phyloP scores from a whole-genome alignment of 129 eudicot genomes.

The Gnaphalium uliginosum region DNA sequence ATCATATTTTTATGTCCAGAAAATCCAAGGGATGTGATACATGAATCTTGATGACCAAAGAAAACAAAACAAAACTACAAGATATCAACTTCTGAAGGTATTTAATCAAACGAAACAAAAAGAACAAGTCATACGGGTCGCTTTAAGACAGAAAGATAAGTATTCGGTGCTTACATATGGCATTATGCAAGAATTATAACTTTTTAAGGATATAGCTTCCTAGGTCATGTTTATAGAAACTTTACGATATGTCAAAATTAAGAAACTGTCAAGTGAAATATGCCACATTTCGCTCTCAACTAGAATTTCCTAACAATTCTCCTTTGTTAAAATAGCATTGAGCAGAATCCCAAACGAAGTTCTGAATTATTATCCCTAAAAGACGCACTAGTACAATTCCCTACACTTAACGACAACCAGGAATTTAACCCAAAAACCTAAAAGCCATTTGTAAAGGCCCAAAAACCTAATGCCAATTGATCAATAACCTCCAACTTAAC shows the following conservation, averaged over 20 bases:
- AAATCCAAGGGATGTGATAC: conserved; percentile 13
- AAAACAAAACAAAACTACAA: conserved; percentile 27
- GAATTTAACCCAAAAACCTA: too few species aligned
- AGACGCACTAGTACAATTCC: background rate
- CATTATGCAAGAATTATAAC: conserved; percentile 26
- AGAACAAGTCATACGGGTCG: conserved; percentile 11
- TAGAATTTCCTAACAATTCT: background rate
- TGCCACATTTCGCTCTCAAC: conserved; percentile 8
- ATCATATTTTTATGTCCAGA: conserved; percentile 5
- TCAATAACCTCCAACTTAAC: conserved; percentile 4
- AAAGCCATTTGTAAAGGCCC: conserved; percentile 1
- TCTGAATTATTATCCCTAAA: background rate
- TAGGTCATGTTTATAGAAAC: conserved; percentile 1
- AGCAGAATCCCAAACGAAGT: background rate
- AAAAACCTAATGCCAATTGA: background rate
- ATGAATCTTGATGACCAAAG: conserved; percentile 20
- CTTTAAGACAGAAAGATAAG: conserved; percentile 21
- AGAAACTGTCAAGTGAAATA: conserved; percentile 8
- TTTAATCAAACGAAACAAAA: background rate
- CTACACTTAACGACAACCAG: too few species aligned
- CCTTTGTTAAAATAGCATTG: background rate
- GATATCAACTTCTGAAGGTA: conserved; percentile 32
- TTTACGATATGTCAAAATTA: background rate
- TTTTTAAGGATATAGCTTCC: conserved; percentile 16
- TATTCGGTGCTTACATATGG: conserved; percentile 30